Base-by-base conservation (phyloP, 176 grass and related monocot genomes). In the Paspalum notatum region DNA sequence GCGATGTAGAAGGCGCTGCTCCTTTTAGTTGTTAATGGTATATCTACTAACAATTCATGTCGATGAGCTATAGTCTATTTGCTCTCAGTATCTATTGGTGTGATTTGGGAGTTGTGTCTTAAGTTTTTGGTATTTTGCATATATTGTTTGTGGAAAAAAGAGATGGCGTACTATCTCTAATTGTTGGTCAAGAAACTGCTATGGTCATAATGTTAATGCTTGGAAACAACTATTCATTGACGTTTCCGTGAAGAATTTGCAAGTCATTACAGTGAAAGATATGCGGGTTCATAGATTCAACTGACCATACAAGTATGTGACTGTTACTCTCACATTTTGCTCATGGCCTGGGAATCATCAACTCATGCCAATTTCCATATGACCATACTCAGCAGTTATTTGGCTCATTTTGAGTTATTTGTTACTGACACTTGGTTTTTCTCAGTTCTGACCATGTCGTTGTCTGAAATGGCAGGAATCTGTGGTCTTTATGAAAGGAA, bases 401-500 rank as follows among this genome's bases (percentile, higher is more conserved):
- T 49, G 20, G 14, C 24, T 47, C 8, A 55, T n/a, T 66, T 57
- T 24, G 46, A 47, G 40, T 72, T 25, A 5, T 68, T 54, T 54
- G 17, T 54, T 52, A 5, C 7, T 4, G 2, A 49, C 40, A 58
- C 9, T 5, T 20, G 42, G 5, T 38, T 78, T 26, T 70, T 49
- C n/a, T 71, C 57, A 26, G n/a, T n/a, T n/a, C n/a, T n/a, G n/a
- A n/a, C n/a, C n/a, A n/a, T n/a, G n/a, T n/a, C n/a, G n/a, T n/a
- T n/a, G n/a, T n/a, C n/a, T n/a, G n/a, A n/a, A 87, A 84, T 79
- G 77, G 18, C 75, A 97, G 94, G 88, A 24, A 88, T 97, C 2
- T 93, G 91, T n/a, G 83, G 81, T 24, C 80, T 91, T 69, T 97
- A 97, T 62, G 94, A 93, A 84, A 93, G 80, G 75, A 97, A 97